Percentiles rank a stretch among this genome's conserved stretches.
phyloP scores from a whole-genome alignment of 768 basidiomycete genomes.

The Baorangia bicolor region DNA sequence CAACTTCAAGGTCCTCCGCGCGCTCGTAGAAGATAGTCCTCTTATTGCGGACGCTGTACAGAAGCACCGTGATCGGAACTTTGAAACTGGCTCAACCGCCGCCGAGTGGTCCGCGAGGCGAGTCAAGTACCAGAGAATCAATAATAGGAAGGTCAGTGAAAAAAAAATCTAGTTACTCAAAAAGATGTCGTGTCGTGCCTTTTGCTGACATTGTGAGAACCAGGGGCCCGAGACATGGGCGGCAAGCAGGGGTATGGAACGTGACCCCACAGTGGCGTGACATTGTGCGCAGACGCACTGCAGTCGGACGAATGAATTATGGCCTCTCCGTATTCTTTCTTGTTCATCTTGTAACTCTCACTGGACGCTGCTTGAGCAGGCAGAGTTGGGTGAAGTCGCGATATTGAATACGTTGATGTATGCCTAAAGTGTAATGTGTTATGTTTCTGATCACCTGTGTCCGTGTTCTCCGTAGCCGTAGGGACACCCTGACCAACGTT shows the following conservation, averaged over 20 bases:
- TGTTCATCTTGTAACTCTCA: not conserved
- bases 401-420: not conserved
- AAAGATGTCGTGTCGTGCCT: not conserved
- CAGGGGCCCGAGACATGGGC: conserved; percentile 34
- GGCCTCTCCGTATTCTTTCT: not conserved
- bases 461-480: not conserved
- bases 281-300: not conserved
- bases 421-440: not conserved
- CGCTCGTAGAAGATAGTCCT: conserved; percentile 50
- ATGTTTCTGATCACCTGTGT: not conserved
- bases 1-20: conserved; percentile 48
- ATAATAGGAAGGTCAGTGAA: conserved; percentile 41
- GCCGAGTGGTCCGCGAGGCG: conserved; percentile 43
- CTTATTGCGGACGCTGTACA: conserved; percentile 46
- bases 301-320: not conserved
- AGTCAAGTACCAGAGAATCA: conserved; percentile 40
- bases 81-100: conserved; percentile 37
- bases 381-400: not conserved
- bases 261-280: conserved; percentile 23
- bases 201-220: not conserved
- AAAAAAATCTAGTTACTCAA: not conserved
- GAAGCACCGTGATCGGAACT: conserved; percentile 37
- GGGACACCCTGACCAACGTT: not conserved
- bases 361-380: not conserved
- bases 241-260: conserved; percentile 31